Evolutionary conservation across 2,329 filamentous ascomycete genomes (phyloP).

Genomic region (Aspergillus hortae): DNA sequence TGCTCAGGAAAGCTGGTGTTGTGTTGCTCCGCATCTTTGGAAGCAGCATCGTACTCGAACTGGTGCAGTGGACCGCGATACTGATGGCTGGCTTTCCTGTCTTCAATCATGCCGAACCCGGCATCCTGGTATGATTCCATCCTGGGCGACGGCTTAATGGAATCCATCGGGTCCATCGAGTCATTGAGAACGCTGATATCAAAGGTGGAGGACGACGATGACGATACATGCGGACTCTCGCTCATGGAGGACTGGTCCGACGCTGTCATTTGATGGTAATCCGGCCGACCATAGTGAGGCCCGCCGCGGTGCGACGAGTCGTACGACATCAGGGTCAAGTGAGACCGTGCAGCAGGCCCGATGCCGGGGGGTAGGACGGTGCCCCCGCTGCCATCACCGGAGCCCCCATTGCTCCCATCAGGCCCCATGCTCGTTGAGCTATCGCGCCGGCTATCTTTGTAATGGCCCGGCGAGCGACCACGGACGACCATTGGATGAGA

Average conservation of each 20-base stretch:
- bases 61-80: constrained; percentile 23
- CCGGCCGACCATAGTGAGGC: constrained; percentile 30
- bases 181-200: constrained; percentile 37
- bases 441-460: constrained; percentile 66
- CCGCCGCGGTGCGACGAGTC: constrained; percentile 29
- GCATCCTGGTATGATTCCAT: constrained; percentile 34
- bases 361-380: constrained; percentile 28
- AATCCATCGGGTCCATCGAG: constrained; percentile 38
- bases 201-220: constrained; percentile 37
- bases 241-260: constrained; percentile 36
- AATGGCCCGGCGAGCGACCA: constrained; percentile 76
- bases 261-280: constrained; percentile 34
- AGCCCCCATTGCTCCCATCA: constrained; percentile 55
- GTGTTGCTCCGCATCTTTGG: constrained; percentile 23
- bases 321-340: constrained; percentile 34
- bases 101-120: constrained; percentile 21
- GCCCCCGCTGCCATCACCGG: constrained; percentile 29
- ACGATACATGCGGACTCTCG: constrained; percentile 38
- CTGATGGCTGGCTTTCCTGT: constrained; percentile 21
- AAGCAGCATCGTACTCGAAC: constrained; percentile 24
- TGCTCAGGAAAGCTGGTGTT: constrained; percentile 24
- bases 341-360: constrained; percentile 26
- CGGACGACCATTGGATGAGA: constrained; percentile 85
- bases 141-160: constrained; percentile 30
- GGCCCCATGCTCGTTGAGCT: constrained; percentile 70